Conservation (phyloP, 2,329 filamentous ascomycete genomes). For the Myriangium duriaei region DNA sequence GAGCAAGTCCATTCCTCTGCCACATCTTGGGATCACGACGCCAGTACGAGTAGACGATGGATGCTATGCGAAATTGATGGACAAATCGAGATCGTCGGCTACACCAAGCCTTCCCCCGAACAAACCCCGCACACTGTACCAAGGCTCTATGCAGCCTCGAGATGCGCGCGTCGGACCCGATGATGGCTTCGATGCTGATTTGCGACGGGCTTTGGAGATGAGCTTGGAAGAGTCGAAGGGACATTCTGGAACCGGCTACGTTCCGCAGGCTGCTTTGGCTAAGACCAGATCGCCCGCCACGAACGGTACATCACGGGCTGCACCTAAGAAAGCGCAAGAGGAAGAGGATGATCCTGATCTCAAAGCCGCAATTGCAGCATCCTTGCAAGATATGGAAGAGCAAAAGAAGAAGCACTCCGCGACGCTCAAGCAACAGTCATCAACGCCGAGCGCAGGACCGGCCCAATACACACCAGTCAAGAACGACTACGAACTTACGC, state of each 20-base stretch:
- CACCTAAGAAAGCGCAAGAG: slow-evolving; percentile 34
- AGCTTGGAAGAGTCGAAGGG: slow-evolving; percentile 85
- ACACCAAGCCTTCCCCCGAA: slow-evolving; percentile 34
- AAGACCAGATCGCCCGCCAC: slow-evolving; percentile 20
- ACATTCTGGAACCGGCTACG: slow-evolving; percentile 57
- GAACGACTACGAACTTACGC: slow-evolving; percentile 87
- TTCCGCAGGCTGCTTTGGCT: slow-evolving; percentile 47
- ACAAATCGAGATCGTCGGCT: slow-evolving; percentile 45
- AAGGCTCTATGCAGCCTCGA: slow-evolving; percentile 73
- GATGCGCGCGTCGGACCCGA: slow-evolving; percentile 61
- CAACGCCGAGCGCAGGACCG: slow-evolving; percentile 35
- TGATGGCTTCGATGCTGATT: slow-evolving; percentile 84
- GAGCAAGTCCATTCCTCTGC: slow-evolving; percentile 72
- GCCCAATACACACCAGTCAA: slow-evolving; percentile 50
- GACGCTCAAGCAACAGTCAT: slow-evolving; percentile 60
- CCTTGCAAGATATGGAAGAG: slow-evolving; percentile 91
- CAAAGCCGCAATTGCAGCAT: slow-evolving; percentile 89
- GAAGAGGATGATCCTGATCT: slow-evolving; percentile 89
- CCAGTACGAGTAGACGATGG: slow-evolving; percentile 92
- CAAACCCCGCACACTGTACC: slow-evolving; percentile 52
- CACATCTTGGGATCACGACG: slow-evolving; percentile 83
- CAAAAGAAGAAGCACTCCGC: slow-evolving; percentile 87
- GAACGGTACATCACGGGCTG: slow-evolving; percentile 23
- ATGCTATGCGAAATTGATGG: slow-evolving; percentile 79
- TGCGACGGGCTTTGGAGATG: slow-evolving; percentile 91